These are phyloP conservation scores for Xylaria digitata DNA, from an alignment of 2,329 filamentous ascomycete genomes.

Conservation along the genomic window DNA sequence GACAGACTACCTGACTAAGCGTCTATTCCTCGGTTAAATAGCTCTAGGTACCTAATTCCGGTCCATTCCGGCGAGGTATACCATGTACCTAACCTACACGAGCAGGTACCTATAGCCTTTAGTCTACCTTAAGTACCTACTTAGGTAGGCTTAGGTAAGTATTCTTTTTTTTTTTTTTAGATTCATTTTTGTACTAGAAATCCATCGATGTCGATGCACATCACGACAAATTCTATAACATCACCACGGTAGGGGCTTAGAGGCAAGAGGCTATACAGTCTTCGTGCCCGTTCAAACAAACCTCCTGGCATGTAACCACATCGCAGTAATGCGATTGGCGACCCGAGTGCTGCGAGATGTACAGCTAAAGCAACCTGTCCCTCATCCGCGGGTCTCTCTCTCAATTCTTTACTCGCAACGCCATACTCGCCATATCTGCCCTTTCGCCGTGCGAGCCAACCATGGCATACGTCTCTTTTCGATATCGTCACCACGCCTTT, in stretches of 20 bases:
- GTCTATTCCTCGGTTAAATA: slow-evolving; percentile 44
- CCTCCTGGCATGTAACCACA: slow-evolving; percentile 43
- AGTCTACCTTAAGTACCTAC: no score
- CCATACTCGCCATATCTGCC: slow-evolving; percentile 5
- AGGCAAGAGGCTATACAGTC: slow-evolving; percentile 9
- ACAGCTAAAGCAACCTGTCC: slow-evolving; percentile 44
- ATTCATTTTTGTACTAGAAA: slow-evolving; percentile 4
- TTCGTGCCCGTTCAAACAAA: slow-evolving; percentile 1
- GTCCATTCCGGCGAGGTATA: no score
- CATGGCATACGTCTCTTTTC: slow-evolving; percentile 36
- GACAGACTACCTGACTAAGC: slow-evolving; percentile 37
- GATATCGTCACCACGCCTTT: slow-evolving; percentile 24
- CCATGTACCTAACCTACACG: no score
- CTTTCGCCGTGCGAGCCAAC: slow-evolving; percentile 5
- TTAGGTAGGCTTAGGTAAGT: background rate
- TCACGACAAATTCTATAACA: slow-evolving; percentile 7
- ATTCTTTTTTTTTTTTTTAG: background rate
- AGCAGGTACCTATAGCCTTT: no score
- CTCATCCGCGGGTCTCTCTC: slow-evolving; percentile 36
- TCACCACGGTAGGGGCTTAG: background rate
- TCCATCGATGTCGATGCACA: slow-evolving; percentile 15
- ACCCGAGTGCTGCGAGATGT: slow-evolving; percentile 48
- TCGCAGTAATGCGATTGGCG: slow-evolving; percentile 52
- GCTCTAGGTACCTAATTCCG: background rate
- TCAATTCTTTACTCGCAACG: slow-evolving; percentile 30